Evolutionary conservation across 139 green algal species (phyloP).

Genomic region (Desmodesmus armatus): DNA sequence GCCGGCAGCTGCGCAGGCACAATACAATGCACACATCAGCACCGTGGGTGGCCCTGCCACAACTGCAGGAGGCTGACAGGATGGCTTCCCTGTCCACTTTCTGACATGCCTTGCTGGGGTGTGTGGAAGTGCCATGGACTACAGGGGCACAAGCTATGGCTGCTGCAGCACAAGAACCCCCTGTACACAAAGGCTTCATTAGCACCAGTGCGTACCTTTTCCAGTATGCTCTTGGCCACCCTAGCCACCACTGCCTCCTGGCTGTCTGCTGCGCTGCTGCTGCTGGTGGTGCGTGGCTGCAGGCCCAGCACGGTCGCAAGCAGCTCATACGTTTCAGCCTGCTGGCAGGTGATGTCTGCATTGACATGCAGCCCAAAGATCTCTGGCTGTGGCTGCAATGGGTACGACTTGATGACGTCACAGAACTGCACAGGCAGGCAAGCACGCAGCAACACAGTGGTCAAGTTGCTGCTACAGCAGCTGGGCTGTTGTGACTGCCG

Average conservation of each 20-base stretch:
- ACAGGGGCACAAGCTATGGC: too few relatives aligned
- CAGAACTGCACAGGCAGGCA: conserved; percentile 3
- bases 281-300: conserved; percentile 72
- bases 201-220: conserved; percentile 53
- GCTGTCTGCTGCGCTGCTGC: conserved; percentile 50
- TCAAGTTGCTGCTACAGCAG: too few relatives aligned
- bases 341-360: conserved; percentile 83
- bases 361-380: conserved; percentile 86
- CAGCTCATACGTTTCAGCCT: conserved; percentile 87
- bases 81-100: background rate
- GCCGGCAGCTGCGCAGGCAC: conserved; percentile 42
- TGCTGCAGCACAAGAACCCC: too few relatives aligned
- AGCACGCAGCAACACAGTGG: background rate
- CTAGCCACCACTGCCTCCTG: conserved; percentile 68
- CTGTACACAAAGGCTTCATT: background rate
- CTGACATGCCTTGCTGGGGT: background rate
- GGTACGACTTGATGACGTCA: conserved; percentile 50
- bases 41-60: background rate
- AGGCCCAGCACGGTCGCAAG: conserved; percentile 81
- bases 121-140: too few relatives aligned
- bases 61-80: background rate
- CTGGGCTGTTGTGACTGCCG: too few relatives aligned
- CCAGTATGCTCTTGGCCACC: conserved; percentile 65
- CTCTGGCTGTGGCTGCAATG: conserved; percentile 71
- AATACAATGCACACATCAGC: too few relatives aligned